These are phyloP conservation scores for Purpureocillium lavendulum DNA, from an alignment of 2,329 filamentous ascomycete species.

Conservation along the genomic window DNA sequence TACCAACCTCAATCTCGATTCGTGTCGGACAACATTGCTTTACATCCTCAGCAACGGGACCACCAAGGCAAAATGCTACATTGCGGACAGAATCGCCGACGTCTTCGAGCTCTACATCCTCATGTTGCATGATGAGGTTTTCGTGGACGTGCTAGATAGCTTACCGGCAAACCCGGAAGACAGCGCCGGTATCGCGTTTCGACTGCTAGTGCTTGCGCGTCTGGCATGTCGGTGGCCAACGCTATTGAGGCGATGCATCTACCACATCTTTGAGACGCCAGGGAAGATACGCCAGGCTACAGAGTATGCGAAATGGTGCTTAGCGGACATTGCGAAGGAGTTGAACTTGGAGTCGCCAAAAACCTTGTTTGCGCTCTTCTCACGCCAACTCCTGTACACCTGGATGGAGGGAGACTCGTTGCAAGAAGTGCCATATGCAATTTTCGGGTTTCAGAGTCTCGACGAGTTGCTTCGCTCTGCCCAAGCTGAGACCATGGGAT, in stretches of 20 bases:
- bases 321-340: constrained; percentile 55
- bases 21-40: constrained; percentile 63
- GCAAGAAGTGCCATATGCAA: constrained; percentile 69
- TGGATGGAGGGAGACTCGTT: constrained; percentile 68
- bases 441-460: constrained; percentile 71
- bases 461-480: constrained; percentile 60
- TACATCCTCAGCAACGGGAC: constrained; percentile 58
- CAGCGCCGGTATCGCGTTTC: constrained; percentile 76
- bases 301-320: constrained; percentile 64
- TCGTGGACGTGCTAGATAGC: constrained; percentile 72
- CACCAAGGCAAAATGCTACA: constrained; percentile 66
- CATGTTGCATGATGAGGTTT: constrained; percentile 73
- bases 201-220: constrained; percentile 66
- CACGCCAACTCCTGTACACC: constrained; percentile 81
- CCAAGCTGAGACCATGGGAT: constrained; percentile 68
- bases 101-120: constrained; percentile 81
- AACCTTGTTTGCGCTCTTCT: constrained; percentile 74
- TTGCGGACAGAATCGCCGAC: constrained; percentile 59
- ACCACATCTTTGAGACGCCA: constrained; percentile 88
- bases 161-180: constrained; percentile 67
- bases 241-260: constrained; percentile 76
- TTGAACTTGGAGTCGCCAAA: constrained; percentile 58
- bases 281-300: constrained; percentile 59
- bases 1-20: constrained; percentile 46
- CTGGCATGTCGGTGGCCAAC: constrained; percentile 81